Evolutionary conservation across 2,329 filamentous ascomycete species (phyloP).

Genomic region (Cryphonectria naterciae): DNA sequence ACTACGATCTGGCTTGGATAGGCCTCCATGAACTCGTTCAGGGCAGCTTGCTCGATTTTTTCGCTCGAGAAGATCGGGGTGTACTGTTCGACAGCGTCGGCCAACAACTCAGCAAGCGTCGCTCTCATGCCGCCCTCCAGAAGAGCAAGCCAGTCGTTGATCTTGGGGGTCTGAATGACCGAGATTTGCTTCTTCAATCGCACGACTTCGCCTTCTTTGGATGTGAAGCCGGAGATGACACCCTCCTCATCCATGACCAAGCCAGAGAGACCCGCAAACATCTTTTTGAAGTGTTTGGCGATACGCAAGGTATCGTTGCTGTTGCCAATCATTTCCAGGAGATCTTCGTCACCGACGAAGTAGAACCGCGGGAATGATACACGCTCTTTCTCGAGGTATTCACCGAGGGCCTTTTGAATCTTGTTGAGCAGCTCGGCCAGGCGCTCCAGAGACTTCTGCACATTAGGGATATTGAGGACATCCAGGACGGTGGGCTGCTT

Average conservation of each 20-base stretch:
- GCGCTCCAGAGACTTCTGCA: slow-evolving; percentile 93
- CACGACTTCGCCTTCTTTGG: slow-evolving; percentile 91
- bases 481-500: slow-evolving; percentile 95
- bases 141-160: slow-evolving; percentile 98
- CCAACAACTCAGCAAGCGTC: slow-evolving; percentile 86
- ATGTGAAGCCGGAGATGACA: slow-evolving; percentile 88
- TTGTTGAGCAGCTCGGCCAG: slow-evolving; percentile 97
- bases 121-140: slow-evolving; percentile 93
- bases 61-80: slow-evolving; percentile 75
- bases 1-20: slow-evolving; percentile 97
- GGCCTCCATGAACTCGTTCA: slow-evolving; percentile 78
- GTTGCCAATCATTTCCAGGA: slow-evolving; percentile 99
- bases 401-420: slow-evolving; percentile 97
- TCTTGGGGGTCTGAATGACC: slow-evolving; percentile 88
- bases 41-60: slow-evolving; percentile 68
- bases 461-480: slow-evolving; percentile 91
- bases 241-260: slow-evolving; percentile 89
- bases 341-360: slow-evolving; percentile 97
- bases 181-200: slow-evolving; percentile 89
- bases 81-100: slow-evolving; percentile 84
- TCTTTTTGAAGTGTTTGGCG: slow-evolving; percentile 99
- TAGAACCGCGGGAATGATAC: slow-evolving; percentile 99
- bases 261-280: slow-evolving; percentile 96
- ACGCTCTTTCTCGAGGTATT: slow-evolving; percentile 97
- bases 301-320: slow-evolving; percentile 96